phyloP scores from a whole-genome alignment of 1,284 basidiomycete species.

The Melampsora larici-populina region DNA sequence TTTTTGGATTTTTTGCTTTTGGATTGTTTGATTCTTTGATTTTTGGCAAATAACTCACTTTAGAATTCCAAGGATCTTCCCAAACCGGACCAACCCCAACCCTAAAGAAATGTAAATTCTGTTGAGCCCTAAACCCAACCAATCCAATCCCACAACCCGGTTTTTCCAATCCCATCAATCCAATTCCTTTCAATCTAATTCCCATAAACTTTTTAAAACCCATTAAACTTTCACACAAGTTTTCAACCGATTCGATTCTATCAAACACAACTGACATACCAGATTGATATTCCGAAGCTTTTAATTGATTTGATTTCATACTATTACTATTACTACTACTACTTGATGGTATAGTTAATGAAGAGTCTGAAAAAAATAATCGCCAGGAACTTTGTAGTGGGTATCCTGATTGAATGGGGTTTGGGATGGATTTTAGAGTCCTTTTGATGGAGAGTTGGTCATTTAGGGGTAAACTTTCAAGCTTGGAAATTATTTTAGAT shows the following conservation, averaged over 20 bases:
- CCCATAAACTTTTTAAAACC: conserved; percentile 10
- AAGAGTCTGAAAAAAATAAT: conserved; percentile 41
- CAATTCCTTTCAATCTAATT: neutral
- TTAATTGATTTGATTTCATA: conserved; percentile 15
- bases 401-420: neutral
- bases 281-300: conserved; percentile 40
- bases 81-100: conserved; percentile 37
- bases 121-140: conserved; percentile 26
- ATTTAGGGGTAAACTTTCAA: conserved; percentile 17
- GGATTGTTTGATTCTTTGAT: neutral
- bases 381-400: conserved; percentile 31
- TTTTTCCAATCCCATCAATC: neutral
- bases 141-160: conserved; percentile 31
- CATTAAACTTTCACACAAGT: conserved; percentile 22
- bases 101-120: conserved; percentile 38
- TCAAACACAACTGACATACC: conserved; percentile 35
- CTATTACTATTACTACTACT: conserved; percentile 7
- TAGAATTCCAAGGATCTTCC: conserved; percentile 42
- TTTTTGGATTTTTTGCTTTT: neutral
- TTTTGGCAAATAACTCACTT: too few relatives aligned
- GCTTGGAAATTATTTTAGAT: conserved; percentile 23
- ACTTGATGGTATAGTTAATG: neutral
- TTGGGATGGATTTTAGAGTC: conserved; percentile 26
- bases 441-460: conserved; percentile 29
- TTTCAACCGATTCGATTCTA: conserved; percentile 21